Evolutionary conservation across 768 basidiomycete species (phyloP).

Genomic region (Boletus sp.): DNA sequence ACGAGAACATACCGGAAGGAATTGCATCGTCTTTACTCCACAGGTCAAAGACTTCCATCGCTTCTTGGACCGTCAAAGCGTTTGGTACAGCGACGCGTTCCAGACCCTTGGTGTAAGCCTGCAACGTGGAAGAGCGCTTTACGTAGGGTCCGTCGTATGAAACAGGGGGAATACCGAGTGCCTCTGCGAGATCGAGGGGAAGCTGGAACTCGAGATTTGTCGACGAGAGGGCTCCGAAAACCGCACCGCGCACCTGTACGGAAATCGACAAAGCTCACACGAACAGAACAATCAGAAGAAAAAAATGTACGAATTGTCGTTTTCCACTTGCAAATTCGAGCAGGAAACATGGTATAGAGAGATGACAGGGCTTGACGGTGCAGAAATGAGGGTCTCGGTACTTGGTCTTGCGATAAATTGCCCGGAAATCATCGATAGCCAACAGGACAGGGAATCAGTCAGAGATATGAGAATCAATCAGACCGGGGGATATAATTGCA

Average conservation of each 20-base stretch:
- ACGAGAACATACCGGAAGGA: too few relatives aligned
- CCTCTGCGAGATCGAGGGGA: slow-evolving; percentile 63
- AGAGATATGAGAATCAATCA: neutral
- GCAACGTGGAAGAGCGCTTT: slow-evolving; percentile 48
- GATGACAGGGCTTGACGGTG: slow-evolving; percentile 68
- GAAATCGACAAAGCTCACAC: slow-evolving; percentile 1
- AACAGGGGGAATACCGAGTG: slow-evolving; percentile 47
- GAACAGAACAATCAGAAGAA: too few relatives aligned
- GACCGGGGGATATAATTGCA: neutral
- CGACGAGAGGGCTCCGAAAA: slow-evolving; percentile 68
- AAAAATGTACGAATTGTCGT: slow-evolving; percentile 59
- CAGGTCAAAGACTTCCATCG: slow-evolving; percentile 69
- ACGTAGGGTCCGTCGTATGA: slow-evolving; percentile 53
- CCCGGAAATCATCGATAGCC: slow-evolving; percentile 87
- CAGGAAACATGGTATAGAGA: slow-evolving; percentile 74
- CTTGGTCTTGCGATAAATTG: slow-evolving; percentile 61
- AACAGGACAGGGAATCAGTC: slow-evolving; percentile 72
- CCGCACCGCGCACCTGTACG: slow-evolving; percentile 62
- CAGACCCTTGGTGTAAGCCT: slow-evolving; percentile 55
- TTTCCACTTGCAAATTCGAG: slow-evolving; percentile 78
- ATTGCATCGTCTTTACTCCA: too few relatives aligned
- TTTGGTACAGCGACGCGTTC: slow-evolving; percentile 53
- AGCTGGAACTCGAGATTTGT: slow-evolving; percentile 58
- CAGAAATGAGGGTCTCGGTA: slow-evolving; percentile 77
- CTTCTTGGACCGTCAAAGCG: slow-evolving; percentile 62